Evolutionary conservation across 1,139 yeast species (phyloP), one percentile per base, ranked within the genome.

Genomic region (Nakaseomyces nivariensis): DNA sequence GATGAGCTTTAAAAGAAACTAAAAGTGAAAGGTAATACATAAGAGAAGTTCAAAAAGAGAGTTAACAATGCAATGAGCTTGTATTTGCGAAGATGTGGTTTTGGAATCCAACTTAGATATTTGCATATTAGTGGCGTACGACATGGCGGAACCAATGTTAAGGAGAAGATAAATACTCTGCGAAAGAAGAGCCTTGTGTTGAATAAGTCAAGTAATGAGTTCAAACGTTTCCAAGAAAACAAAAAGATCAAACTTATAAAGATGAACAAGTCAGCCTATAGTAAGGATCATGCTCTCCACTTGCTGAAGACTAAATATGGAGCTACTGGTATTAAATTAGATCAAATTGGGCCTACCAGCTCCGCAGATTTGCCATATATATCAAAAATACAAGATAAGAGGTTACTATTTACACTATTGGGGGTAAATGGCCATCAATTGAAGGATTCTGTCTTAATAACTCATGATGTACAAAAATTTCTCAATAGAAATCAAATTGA

Each of bases 341-440:
- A 58, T 4, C 54, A 59, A 4, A 48, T 70, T 5, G 74, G 74
- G 0, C 72, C 73, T 0, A 56, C 62, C 2, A 63, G 67, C 41
- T 56, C 62, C 29, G 59, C 63, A 3, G 72, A 68, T 56, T 44
- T 67, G 13, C 52, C 58, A 22, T 62, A 68, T 32, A 63, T 73
- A 48, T 55, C 58, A 4, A 40, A 50, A 22, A 59, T 62, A 5
- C 59, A 52, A 6, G 79, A 80, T 56, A 67, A 69, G 47, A 65
- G 76, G 47, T 63, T 82, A 46, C 58, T 78, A 45, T 73, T 75
- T 54, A 69, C 75, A 1, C 67, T 82, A 7, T 62, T 84, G 29
- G 89, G 90, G 3, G 72, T 80, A 1, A 76, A 77, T 45, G 78
- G 75, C 3, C 70, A 69, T 33, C 83, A 79, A 59, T 56, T 84